Conservation (phyloP, 202 grass and related monocot species). For the Bolboschoenoplectus hybrid region DNA sequence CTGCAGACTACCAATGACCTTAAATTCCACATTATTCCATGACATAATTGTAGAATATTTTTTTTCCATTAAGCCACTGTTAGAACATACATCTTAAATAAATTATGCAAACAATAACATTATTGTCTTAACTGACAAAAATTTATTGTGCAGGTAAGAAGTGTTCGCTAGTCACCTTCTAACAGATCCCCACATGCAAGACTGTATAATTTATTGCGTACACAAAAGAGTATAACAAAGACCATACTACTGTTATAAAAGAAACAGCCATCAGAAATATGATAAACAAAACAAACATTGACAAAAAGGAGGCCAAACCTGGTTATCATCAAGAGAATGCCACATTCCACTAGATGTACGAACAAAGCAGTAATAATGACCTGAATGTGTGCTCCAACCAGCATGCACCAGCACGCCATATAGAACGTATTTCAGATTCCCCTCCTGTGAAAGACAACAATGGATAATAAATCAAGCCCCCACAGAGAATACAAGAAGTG, state of each 20-base stretch:
- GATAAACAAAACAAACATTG: slow-evolving; percentile 25
- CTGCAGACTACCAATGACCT: neutral
- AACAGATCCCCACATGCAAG: neutral
- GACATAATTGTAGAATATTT: neutral
- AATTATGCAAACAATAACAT: neutral
- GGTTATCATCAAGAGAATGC: slow-evolving; percentile 99
- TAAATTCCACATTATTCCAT: neutral
- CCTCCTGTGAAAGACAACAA: slow-evolving; percentile 47
- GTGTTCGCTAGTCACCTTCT: neutral
- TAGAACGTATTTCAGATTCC: slow-evolving; percentile 84
- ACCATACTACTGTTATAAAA: neutral
- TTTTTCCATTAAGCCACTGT: neutral
- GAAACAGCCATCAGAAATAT: slow-evolving; percentile 12
- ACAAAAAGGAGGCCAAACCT: slow-evolving; percentile 55
- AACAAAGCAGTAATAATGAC: slow-evolving; percentile 97
- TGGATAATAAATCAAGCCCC: neutral
- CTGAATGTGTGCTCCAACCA: slow-evolving; percentile 87
- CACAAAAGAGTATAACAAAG: neutral
- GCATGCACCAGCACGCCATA: slow-evolving; percentile 97
- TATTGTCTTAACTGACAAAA: neutral
- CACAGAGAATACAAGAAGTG: slow-evolving; percentile 19
- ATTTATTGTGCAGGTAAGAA: neutral
- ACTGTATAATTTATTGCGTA: neutral
- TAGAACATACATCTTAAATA: slow-evolving; percentile 25
- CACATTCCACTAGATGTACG: slow-evolving; percentile 96